phyloP scores from a whole-genome alignment of 495 filamentous ascomycete genomes.

The Oidiodendron maius region DNA sequence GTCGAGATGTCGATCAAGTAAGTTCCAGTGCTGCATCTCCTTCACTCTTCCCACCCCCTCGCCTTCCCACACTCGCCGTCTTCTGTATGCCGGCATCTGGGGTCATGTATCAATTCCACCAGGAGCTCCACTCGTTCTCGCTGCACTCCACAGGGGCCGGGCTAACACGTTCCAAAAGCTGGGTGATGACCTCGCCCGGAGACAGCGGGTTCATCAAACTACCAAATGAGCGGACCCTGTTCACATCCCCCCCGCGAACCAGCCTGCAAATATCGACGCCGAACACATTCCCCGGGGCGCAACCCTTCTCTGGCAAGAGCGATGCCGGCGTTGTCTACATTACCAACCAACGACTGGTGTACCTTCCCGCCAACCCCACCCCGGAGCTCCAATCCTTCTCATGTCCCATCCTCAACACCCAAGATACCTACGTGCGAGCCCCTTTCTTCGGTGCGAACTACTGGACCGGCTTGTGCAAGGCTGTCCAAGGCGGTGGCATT shows the following conservation, averaged over 20 bases:
- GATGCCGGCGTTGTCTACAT: conserved; percentile 65
- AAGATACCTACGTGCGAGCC: conserved; percentile 83
- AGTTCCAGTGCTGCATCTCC: conserved; percentile 8
- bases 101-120: conserved; percentile 22
- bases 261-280: conserved; percentile 56
- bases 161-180: conserved; percentile 42
- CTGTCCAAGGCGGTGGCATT: conserved; percentile 80
- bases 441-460: conserved; percentile 96
- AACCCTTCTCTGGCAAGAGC: conserved; percentile 51
- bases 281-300: conserved; percentile 48
- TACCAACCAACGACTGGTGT: conserved; percentile 91
- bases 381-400: conserved; percentile 80
- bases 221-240: conserved; percentile 62
- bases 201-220: conserved; percentile 59
- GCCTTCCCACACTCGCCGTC: neutral
- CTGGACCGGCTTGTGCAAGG: conserved; percentile 75
- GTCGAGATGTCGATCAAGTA: conserved; percentile 40
- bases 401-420: conserved; percentile 74
- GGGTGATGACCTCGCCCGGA: conserved; percentile 65
- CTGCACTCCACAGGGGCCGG: conserved; percentile 9
- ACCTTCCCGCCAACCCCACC: conserved; percentile 68
- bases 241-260: conserved; percentile 67
- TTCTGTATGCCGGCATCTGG: neutral
- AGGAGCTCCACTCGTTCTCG: conserved; percentile 20
- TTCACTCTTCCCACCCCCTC: neutral